These are phyloP conservation scores for Heliamphora exappendiculata DNA, from an alignment of 148 eudicot genomes.

Conservation along the genomic window DNA sequence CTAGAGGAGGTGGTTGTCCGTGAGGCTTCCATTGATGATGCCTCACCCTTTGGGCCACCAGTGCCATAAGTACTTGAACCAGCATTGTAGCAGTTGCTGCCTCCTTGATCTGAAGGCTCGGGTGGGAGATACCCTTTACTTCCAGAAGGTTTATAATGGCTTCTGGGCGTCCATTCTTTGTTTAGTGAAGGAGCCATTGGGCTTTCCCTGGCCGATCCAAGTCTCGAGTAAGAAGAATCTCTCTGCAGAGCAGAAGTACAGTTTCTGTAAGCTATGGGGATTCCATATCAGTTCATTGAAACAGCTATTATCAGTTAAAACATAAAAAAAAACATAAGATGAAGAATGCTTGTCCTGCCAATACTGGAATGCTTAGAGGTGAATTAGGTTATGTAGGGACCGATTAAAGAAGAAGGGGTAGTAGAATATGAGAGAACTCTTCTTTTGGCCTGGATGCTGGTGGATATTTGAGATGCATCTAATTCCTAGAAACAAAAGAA, in stretches of 20 bases:
- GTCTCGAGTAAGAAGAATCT: conserved; percentile 74
- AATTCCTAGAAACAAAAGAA: too few species aligned
- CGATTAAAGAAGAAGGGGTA: background rate
- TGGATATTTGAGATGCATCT: background rate
- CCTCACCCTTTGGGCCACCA: conserved; percentile 41
- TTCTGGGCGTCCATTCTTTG: conserved; percentile 85
- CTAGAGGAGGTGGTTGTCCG: conserved; percentile 83
- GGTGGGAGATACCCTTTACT: conserved; percentile 45
- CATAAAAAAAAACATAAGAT: too few species aligned
- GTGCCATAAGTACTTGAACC: conserved; percentile 38
- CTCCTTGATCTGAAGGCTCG: conserved; percentile 49
- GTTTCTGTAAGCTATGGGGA: background rate
- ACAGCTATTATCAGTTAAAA: background rate
- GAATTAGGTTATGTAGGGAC: background rate
- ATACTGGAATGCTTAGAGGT: background rate
- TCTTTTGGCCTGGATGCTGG: background rate
- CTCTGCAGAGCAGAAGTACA: conserved; percentile 38
- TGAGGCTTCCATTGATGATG: conserved; percentile 73
- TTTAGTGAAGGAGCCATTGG: conserved; percentile 55
- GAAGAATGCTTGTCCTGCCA: background rate
- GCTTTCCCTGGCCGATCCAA: conserved; percentile 76
- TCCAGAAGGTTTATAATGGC: conserved; percentile 54
- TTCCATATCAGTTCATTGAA: background rate
- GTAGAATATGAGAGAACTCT: background rate
- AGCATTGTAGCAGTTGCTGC: conserved; percentile 26